Base-by-base conservation (phyloP, 495 filamentous ascomycete species). In the Podospora fimiseda region DNA sequence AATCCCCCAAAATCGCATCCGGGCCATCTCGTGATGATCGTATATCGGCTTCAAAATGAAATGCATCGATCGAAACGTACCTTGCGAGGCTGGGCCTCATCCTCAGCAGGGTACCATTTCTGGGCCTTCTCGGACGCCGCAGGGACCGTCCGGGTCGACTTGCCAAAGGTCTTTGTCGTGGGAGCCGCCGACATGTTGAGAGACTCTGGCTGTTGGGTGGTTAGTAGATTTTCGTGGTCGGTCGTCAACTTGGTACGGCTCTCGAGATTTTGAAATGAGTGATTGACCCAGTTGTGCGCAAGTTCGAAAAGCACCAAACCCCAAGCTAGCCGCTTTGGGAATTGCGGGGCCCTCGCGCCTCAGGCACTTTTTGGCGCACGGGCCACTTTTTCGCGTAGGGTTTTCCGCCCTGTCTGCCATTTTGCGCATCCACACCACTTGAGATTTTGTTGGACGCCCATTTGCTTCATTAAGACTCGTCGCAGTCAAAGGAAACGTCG, bases 31-130 rank as follows among this genome's bases (percentile, higher is more conserved):
- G 50, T 30, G 43, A 15, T 21, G 22, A 24, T n/a, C 51, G 22
- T 22, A 22, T 49, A 18, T 39, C 40, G 20, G 39, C 40, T 48
- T 27, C 16, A 27, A 51, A 55, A 42, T 40, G 27, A 52, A 48
- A 57, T 59, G 56, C 58, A 65, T 61, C 43, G 48, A 44, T 33
- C 27, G 42, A 44, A 47, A 83, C 83, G 70, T 78, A 99, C 94
- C 85, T 93, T 93, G 82, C 88, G 95, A 56, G 87, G 85, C 79
- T 87, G 79, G 69, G 80, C 68, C 70, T 92, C 86, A 75, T 96
- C 93, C 71, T 96, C 89, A 66, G 90, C 87, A 72, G 94, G 94
- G 76, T 99, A 99, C 89, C 92, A 99, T 79, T 97, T 99, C 83
- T 86, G 82, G 68, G 92, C 93, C 87, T 94, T 95, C 74, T 93